Evolutionary conservation across 768 basidiomycete species (phyloP), one percentile per base, ranked within the genome.

Genomic region (Suillus americanus): DNA sequence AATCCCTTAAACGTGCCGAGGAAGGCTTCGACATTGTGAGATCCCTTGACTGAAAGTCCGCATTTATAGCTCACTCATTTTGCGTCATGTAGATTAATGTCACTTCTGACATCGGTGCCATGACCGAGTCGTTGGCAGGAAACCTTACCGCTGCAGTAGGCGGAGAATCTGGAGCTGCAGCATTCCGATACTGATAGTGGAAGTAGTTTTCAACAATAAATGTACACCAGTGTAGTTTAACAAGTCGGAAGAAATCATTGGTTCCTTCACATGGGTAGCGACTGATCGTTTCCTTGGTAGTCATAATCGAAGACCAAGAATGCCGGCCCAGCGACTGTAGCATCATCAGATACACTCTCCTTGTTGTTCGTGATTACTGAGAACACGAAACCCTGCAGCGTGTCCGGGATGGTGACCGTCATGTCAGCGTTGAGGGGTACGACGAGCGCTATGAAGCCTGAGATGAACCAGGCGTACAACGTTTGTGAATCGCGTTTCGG

Each of bases 261-360:
- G 14, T 57, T n/a, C 7, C 23, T 23, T 57, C 18, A 57, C 57
- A 59, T 59, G 10, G 40, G 57, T 43, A 59, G 40, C 18, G 40
- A 41, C 40, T 59, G 57, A 7, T 23, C 23, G 40, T 59, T 59
- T 59, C 38, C 38, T 41, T 41, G 41, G 12, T 59, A 41, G 25
- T 76, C 74, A 60, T 74, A 82, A 35, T 72, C 70, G 70, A 85
- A 81, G 48, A 70, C 70, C 35, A 83, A 67, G 68, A 88, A 78
- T 20, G 81, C 77, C 10, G 85, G 86, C 3, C 89, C 89, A 43
- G 87, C 88, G 43, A 90, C 73, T 33, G 82, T 85, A 64, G 75
- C 83, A 37, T 79, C 78, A 63, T 87, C 85, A 37, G 72, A 72
- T 28, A 81, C 75, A 18, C 72, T 71, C 23, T 75, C 65, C 65